Evolutionary conservation across 1,139 yeast genomes (phyloP).

Genomic region (Geotrichum histeridarum): DNA sequence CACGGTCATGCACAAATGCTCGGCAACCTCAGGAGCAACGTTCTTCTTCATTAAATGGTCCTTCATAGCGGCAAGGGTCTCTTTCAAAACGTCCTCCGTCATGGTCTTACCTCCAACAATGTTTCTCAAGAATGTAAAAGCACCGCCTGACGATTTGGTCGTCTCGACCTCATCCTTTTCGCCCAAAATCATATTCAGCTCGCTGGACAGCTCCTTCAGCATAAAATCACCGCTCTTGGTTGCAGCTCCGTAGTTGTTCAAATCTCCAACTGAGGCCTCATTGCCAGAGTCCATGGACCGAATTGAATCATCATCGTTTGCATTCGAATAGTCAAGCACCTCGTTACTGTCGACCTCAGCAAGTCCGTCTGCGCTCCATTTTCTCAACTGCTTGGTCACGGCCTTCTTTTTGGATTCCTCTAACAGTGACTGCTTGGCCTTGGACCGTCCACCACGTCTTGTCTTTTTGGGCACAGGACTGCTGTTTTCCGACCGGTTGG

Average conservation of each 20-base stretch:
- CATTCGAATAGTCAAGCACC: conserved; percentile 47
- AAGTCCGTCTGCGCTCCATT: conserved; percentile 50
- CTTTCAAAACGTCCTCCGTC: conserved; percentile 43
- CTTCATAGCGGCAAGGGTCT: conserved; percentile 43
- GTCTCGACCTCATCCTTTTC: conserved; percentile 25
- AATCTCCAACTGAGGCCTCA: conserved; percentile 39
- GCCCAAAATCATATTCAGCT: conserved; percentile 32
- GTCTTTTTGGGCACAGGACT: conserved; percentile 16
- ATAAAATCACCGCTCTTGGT: conserved; percentile 48
- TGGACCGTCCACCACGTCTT: conserved; percentile 22
- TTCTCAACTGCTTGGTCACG: conserved; percentile 40
- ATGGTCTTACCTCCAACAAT: conserved; percentile 60
- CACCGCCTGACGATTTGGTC: conserved; percentile 32
- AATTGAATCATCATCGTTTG: conserved; percentile 23
- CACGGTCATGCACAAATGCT: conserved; percentile 53
- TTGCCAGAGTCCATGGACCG: conserved; percentile 30
- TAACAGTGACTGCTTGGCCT: conserved; percentile 21
- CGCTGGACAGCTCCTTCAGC: conserved; percentile 38
- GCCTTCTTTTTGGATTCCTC: conserved; percentile 22
- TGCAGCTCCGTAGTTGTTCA: conserved; percentile 46
- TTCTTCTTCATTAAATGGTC: conserved; percentile 49
- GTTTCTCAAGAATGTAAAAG: conserved; percentile 54
- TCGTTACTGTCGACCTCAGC: conserved; percentile 40
- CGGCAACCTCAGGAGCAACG: conserved; percentile 55
- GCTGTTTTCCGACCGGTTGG: conserved; percentile 10